Percentiles rank a stretch among this genome's conserved stretches.
These are phyloP conservation scores for Fusarium sp. DNA, from an alignment of 2,329 filamentous ascomycete species.

Conservation along the genomic window DNA sequence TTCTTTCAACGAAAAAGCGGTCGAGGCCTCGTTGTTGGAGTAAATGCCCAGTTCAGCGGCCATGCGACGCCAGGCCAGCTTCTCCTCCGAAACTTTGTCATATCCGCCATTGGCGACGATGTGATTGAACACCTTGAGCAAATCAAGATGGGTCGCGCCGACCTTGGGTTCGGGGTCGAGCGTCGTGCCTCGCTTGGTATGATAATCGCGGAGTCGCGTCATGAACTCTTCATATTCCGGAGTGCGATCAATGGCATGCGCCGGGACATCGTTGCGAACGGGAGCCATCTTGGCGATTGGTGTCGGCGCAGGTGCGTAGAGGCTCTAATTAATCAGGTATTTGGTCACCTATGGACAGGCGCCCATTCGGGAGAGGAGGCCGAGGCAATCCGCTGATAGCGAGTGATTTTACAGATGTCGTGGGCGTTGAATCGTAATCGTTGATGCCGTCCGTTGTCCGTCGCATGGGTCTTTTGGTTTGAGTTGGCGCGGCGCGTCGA, in stretches of 20 bases:
- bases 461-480: conserved; percentile 34
- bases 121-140: conserved; percentile 78
- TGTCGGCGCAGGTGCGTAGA: conserved; percentile 12
- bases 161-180: conserved; percentile 85
- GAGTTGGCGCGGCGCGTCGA: conserved; percentile 35
- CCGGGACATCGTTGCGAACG: conserved; percentile 49
- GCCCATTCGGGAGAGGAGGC: conserved; percentile 7
- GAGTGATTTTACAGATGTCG: conserved; percentile 12
- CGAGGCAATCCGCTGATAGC: neutral
- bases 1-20: conserved; percentile 85
- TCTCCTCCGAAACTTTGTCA: conserved; percentile 82
- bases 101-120: conserved; percentile 83
- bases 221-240: conserved; percentile 83
- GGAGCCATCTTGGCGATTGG: conserved; percentile 45
- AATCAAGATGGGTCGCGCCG: conserved; percentile 76
- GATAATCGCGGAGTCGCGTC: conserved; percentile 73
- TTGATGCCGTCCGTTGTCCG: conserved; percentile 25
- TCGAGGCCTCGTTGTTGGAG: conserved; percentile 77
- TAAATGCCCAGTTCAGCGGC: conserved; percentile 78
- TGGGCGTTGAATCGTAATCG: conserved; percentile 28
- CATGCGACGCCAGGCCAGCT: conserved; percentile 84
- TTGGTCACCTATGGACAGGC: conserved; percentile 4
- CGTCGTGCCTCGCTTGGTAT: conserved; percentile 77
- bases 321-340: conserved; percentile 12
- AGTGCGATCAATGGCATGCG: conserved; percentile 63